These are phyloP conservation scores for Botrytis deweyae DNA, from an alignment of 2,329 filamentous ascomycete genomes.

Conservation along the genomic window DNA sequence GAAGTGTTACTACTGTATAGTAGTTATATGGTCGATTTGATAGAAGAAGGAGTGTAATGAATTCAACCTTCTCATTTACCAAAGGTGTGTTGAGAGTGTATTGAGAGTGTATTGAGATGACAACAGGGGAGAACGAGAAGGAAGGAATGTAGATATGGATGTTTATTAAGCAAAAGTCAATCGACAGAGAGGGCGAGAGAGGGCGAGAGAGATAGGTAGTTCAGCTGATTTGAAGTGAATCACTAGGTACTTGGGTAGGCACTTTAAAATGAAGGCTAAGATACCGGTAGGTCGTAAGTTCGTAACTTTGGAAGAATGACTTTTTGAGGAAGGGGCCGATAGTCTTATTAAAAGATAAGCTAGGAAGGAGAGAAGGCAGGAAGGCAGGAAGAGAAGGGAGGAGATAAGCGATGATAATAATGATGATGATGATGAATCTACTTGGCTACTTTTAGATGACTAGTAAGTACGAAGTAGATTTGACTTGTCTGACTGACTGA, in stretches of 20 bases:
- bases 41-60: background rate
- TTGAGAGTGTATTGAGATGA: no score
- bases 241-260: background rate
- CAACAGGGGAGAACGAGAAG: background rate
- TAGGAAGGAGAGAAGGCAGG: background rate
- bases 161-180: background rate
- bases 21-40: background rate
- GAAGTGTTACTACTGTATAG: background rate
- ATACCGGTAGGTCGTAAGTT: background rate
- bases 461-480: background rate
- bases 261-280: conserved; percentile 1
- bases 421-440: background rate
- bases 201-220: background rate
- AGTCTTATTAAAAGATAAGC: conserved; percentile 1
- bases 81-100: background rate
- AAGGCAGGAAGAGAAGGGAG: background rate
- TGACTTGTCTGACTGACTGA: background rate
- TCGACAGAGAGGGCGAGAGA: background rate
- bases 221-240: background rate
- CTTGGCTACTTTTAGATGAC: background rate
- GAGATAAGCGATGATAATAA: background rate
- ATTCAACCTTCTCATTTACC: background rate
- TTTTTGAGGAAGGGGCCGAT: background rate
- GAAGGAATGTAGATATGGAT: background rate
- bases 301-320: background rate